These are phyloP conservation scores for Clarkia xantiana DNA, from an alignment of 345 rosid species.

Conservation along the genomic window DNA sequence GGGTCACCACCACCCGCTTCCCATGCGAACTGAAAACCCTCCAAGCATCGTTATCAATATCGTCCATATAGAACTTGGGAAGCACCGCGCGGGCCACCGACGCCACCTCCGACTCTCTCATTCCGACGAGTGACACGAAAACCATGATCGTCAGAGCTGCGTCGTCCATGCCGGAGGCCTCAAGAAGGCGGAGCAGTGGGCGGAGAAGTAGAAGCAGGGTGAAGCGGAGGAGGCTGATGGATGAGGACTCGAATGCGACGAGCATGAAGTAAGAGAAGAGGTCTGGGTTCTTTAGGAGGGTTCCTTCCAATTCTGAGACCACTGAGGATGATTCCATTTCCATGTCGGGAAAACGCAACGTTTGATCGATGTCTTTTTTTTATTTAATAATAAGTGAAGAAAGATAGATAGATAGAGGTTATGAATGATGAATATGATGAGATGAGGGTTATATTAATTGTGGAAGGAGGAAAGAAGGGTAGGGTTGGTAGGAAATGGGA, in stretches of 20 bases:
- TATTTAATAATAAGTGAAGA: too few species aligned
- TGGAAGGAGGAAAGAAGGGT: too few species aligned
- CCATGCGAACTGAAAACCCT: conserved; percentile 39
- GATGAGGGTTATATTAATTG: too few species aligned
- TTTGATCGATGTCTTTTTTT: too few species aligned
- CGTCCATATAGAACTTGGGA: conserved; percentile 78
- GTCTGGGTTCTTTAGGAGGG: conserved; percentile 41
- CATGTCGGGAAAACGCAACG: conserved; percentile 12
- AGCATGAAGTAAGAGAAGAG: conserved; percentile 81
- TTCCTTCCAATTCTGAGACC: conserved; percentile 72
- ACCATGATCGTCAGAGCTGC: conserved; percentile 47
- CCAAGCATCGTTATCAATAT: conserved; percentile 63
- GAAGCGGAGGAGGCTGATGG: conserved; percentile 49
- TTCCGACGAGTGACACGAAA: conserved; percentile 50
- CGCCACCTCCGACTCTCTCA: conserved; percentile 46
- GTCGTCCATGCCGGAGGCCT: conserved; percentile 28
- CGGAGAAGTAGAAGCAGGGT: conserved; percentile 34
- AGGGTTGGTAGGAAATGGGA: too few species aligned
- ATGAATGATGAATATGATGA: too few species aligned
- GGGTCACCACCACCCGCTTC: conserved; percentile 57
- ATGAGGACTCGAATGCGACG: conserved; percentile 71
- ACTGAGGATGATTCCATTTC: conserved; percentile 39
- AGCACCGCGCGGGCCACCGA: conserved; percentile 78
- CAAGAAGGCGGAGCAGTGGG: conserved; percentile 56
- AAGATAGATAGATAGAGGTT: too few species aligned